A percentile compares a stretch with the other conserved stretches of the same genome.
phyloP scores from a whole-genome alignment of 2,329 filamentous ascomycete species.

The Thelonectria rubi region DNA sequence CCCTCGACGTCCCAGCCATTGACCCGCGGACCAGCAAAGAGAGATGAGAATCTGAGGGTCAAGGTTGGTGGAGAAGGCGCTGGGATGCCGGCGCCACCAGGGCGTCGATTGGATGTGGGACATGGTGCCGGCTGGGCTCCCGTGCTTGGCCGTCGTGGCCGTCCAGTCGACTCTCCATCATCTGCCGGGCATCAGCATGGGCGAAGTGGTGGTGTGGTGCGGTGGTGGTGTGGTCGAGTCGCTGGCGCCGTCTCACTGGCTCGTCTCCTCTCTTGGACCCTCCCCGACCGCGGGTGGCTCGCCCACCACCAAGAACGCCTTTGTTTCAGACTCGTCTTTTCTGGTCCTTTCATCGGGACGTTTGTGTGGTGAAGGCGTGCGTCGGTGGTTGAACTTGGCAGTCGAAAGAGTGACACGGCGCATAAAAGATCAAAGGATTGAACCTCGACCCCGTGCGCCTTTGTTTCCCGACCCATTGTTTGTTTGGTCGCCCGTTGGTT shows the following conservation, averaged over 20 bases:
- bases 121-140: too few species aligned
- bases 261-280: slow-evolving; percentile 20
- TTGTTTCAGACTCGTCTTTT: slow-evolving; percentile 37
- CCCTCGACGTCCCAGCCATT: slow-evolving; percentile 23
- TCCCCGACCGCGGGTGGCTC: slow-evolving; percentile 2
- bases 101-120: slow-evolving; percentile 13
- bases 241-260: slow-evolving; percentile 28
- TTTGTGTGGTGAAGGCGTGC: too few species aligned
- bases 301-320: slow-evolving; percentile 22
- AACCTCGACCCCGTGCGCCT: background rate
- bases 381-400: too few species aligned
- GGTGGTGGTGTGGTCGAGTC: slow-evolving; percentile 30
- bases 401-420: background rate
- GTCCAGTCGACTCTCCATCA: background rate
- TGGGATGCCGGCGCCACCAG: slow-evolving; percentile 21
- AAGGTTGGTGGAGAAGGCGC: slow-evolving; percentile 35
- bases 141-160: too few species aligned
- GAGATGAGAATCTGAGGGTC: slow-evolving; percentile 37
- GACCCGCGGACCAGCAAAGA: background rate
- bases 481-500: background rate
- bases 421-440: background rate
- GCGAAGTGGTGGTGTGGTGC: slow-evolving; percentile 26
- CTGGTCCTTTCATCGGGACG: slow-evolving; percentile 23
- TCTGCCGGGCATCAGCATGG: slow-evolving; percentile 11
- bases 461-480: slow-evolving; percentile 4